Base-by-base conservation (phyloP, 1,139 yeast genomes). In the Lodderomyces pseudojiufengensis region DNA sequence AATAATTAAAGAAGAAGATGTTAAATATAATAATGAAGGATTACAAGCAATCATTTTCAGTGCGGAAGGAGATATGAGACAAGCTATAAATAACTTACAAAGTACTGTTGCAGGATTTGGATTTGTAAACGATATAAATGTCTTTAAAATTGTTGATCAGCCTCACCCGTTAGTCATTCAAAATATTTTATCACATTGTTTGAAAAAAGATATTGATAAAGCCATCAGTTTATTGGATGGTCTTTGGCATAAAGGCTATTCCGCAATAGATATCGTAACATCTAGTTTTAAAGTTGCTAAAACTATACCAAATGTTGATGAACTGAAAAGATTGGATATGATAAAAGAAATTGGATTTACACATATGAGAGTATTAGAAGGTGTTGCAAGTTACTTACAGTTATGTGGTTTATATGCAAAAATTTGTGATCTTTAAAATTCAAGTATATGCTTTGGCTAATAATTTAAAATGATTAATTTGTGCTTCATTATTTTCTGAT, bases 51-150 rank as follows among this genome's bases (percentile, higher is more conserved):
- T 92, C 43, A 78, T 94, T n/a, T 92, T 92, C 63, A 84, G 97
- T 0, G 95, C 97, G 0, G 99, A 92, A 57, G 98, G 98, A 39
- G 99, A 92, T 56, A 92, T 94, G 98, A 77, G 99, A 61, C 98
- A 92, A 58, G 98, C 98, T 0, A 76, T 94, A 35, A 94, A 94
- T 54, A 92, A 92, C 57, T 59, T 92, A 40, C 98, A 92, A 55
- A 82, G 95, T 55, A 88, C 97, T 0, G 94, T 82, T 21, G 88
- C 96, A 1, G 98, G 98, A 1, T 90, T 90, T 61, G 92, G 86
- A 2, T 73, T 85, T 45, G 97, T 92, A 11, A 84, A 80, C 51
- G 92, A 88, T 35, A 85, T 85, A 28, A 92, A 90, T 53, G 98
- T 92, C 14, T 92, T 88, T 67, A 87, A 85, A 56, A 86, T 92